These are phyloP conservation scores for Botryotinia globosa DNA, from an alignment of 2,329 filamentous ascomycete species.

Conservation along the genomic window DNA sequence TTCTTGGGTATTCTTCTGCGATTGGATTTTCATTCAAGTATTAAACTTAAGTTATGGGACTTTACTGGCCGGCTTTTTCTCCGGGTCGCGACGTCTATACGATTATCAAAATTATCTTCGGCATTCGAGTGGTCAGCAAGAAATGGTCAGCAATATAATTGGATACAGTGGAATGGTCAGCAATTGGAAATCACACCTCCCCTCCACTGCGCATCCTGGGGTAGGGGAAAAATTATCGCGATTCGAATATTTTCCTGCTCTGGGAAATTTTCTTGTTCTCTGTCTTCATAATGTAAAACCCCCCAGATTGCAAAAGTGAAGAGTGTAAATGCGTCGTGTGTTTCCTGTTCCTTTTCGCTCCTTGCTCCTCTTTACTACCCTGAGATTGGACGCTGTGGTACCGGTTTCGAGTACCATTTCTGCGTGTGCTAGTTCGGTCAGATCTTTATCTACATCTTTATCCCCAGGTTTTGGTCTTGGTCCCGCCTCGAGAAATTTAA, in stretches of 20 bases:
- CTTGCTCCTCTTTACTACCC: background rate
- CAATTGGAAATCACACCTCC: slow-evolving; percentile 8
- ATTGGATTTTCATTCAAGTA: no score
- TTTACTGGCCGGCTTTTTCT: no score
- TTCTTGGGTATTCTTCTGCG: no score
- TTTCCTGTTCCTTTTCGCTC: background rate
- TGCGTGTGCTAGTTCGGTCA: background rate
- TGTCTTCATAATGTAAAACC: background rate
- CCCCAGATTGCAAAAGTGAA: fast-evolving
- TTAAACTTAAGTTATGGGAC: no score
- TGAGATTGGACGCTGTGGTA: background rate
- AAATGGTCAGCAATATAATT: background rate
- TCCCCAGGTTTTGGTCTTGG: background rate
- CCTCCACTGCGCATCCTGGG: no score
- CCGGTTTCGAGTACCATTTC: background rate
- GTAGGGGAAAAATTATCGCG: no score
- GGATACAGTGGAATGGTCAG: background rate
- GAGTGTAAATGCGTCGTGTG: background rate
- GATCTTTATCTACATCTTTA: background rate
- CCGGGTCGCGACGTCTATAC: no score
- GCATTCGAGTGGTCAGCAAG: background rate
- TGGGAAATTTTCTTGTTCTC: background rate
- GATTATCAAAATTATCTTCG: background rate
- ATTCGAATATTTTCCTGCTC: background rate
- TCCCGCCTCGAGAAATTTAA: background rate